These are phyloP conservation scores for Crithidia expoeki DNA, from an alignment of 208 protist genomes.

Conservation along the genomic window DNA sequence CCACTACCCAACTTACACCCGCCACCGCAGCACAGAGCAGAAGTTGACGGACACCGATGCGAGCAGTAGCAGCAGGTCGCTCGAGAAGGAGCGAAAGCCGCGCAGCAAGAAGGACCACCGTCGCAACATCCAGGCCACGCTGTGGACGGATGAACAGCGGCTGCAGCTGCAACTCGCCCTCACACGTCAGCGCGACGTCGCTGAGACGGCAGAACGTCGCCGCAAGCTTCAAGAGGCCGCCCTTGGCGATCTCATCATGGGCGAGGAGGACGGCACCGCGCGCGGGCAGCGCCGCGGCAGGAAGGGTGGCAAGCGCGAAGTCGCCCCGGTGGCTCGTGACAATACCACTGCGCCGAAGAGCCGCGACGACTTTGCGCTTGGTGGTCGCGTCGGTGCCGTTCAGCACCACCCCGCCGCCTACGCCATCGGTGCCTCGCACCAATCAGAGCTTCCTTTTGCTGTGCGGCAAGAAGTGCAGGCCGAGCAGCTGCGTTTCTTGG, in stretches of 20 bases:
- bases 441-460: constrained; percentile 63
- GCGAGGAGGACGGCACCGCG: neutral
- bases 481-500: constrained; percentile 75
- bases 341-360: neutral
- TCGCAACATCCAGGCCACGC: constrained; percentile 42
- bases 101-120: constrained; percentile 21
- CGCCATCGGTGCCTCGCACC: constrained; percentile 68
- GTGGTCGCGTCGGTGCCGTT: constrained; percentile 72
- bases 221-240: constrained; percentile 34
- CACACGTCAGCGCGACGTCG: constrained; percentile 75
- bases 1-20: constrained; percentile 50
- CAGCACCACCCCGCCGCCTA: constrained; percentile 74
- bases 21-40: constrained; percentile 7
- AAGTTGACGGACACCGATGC: constrained; percentile 31
- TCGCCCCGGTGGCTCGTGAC: neutral
- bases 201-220: constrained; percentile 70
- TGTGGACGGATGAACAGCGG: constrained; percentile 88
- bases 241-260: constrained; percentile 36
- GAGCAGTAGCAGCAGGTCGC: constrained; percentile 11
- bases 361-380: constrained; percentile 74
- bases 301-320: neutral
- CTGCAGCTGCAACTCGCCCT: constrained; percentile 89
- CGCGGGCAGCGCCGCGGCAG: neutral
- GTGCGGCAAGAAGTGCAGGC: constrained; percentile 73
- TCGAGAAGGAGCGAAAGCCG: neutral